Evolutionary conservation across 2,329 filamentous ascomycete species (phyloP).

Genomic region (Hymenoscyphus infarciens): DNA sequence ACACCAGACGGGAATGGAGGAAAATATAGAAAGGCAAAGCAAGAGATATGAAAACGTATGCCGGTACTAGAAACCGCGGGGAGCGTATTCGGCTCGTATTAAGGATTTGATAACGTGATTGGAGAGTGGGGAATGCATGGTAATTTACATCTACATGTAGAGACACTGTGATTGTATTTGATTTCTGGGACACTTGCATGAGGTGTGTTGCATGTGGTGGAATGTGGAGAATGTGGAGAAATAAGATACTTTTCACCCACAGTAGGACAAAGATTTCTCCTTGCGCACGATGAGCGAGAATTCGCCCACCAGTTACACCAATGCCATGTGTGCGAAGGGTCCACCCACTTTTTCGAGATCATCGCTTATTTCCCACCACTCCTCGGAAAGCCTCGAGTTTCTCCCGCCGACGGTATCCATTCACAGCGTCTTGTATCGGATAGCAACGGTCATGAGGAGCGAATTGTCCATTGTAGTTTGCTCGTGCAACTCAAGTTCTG

Average conservation of each 20-base stretch:
- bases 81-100: slow-evolving; percentile 1
- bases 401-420: slow-evolving; percentile 1
- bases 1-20: neutral
- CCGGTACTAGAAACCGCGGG: neutral
- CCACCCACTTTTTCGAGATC: neutral
- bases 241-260: neutral
- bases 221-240: slow-evolving; percentile 2
- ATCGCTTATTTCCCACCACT: slow-evolving; percentile 7
- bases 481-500: neutral
- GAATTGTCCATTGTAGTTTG: neutral
- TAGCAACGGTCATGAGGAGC: neutral
- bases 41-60: neutral
- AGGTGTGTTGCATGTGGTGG: neutral
- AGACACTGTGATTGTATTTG: too few species aligned
- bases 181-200: too few species aligned
- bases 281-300: neutral
- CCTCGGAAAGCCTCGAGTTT: slow-evolving; percentile 4
- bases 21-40: neutral
- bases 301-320: slow-evolving; percentile 1
- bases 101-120: neutral
- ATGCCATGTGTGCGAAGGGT: neutral
- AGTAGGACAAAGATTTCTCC: slow-evolving; percentile 1
- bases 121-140: neutral
- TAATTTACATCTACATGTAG: neutral
- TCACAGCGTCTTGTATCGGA: neutral